Evolutionary conservation across 805 yeast genomes (phyloP).

Genomic region (Hanseniaspora valbyensis): DNA sequence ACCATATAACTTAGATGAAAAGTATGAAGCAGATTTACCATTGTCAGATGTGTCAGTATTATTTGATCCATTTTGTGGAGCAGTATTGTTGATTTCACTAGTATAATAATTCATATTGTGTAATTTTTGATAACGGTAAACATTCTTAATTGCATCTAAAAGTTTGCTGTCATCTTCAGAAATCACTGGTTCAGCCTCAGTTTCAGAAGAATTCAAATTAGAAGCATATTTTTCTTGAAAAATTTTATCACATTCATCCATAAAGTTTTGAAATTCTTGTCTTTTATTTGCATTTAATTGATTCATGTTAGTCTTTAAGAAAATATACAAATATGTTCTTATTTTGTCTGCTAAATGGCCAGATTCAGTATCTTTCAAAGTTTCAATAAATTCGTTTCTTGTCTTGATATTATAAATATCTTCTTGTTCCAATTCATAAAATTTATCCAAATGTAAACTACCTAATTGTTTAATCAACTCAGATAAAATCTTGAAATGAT

Average conservation of each 20-base stretch:
- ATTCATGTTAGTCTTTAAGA: constrained; percentile 40
- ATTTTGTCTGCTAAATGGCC: constrained; percentile 71
- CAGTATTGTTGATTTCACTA: constrained; percentile 24
- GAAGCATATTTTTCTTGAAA: constrained; percentile 2
- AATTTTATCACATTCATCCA: constrained; percentile 10
- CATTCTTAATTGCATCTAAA: constrained; percentile 54
- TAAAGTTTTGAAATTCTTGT: constrained; percentile 10
- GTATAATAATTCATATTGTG: constrained; percentile 42
- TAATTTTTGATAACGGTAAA: constrained; percentile 70
- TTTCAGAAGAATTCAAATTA: constrained; percentile 33
- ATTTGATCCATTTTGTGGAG: constrained; percentile 29
- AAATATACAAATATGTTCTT: constrained; percentile 76
- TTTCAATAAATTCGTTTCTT: constrained; percentile 48
- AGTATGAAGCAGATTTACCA: constrained; percentile 44
- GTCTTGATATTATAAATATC: constrained; percentile 42
- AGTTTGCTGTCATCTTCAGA: constrained; percentile 43
- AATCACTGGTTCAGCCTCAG: constrained; percentile 53
- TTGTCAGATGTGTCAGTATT: constrained; percentile 24
- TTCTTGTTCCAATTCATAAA: constrained; percentile 88
- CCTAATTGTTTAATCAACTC: constrained; percentile 72
- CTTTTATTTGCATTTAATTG: constrained; percentile 19
- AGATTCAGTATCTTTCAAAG: constrained; percentile 41
- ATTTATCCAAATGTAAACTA: constrained; percentile 75
- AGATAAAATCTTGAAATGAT: constrained; percentile 93
- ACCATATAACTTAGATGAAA: constrained; percentile 68